Percentiles rank a stretch among this genome's conserved stretches.
Conservation (phyloP, 1,284 basidiomycete genomes). For the Kalmanozyma brasiliensis region DNA sequence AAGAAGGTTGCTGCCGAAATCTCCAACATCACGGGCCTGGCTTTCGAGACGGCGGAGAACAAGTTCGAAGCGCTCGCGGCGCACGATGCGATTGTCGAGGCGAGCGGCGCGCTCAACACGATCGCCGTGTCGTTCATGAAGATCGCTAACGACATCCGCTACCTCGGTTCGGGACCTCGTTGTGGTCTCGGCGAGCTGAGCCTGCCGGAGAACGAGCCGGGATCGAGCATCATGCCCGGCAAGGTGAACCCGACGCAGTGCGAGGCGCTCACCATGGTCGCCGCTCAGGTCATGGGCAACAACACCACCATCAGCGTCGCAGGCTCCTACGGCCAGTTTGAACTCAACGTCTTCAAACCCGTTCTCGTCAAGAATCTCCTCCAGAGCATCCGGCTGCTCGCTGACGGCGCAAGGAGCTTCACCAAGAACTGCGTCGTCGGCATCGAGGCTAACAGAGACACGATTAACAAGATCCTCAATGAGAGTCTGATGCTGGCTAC, state of each 20-base stretch:
- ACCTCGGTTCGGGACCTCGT: conserved; percentile 95
- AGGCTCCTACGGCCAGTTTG: conserved; percentile 95
- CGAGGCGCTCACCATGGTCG: conserved; percentile 96
- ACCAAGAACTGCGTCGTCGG: conserved; percentile 97
- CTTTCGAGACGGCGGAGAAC: conserved; percentile 97
- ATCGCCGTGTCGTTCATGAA: conserved; percentile 97
- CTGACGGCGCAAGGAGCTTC: conserved; percentile 84
- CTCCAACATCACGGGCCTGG: conserved; percentile 86
- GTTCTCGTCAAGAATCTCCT: conserved; percentile 98
- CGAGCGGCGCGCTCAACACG: conserved; percentile 94
- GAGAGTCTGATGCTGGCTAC: conserved; percentile 91
- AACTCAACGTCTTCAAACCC: conserved; percentile 99
- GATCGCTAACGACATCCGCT: conserved; percentile 99
- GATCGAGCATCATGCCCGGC: conserved; percentile 99
- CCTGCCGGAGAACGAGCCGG: conserved; percentile 98
- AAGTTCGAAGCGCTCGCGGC: conserved; percentile 99
- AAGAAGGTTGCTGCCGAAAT: conserved; percentile 92
- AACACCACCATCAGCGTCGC: conserved; percentile 92
- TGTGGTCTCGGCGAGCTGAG: conserved; percentile 95
- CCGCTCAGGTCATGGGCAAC: conserved; percentile 98
- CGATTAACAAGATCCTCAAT: conserved; percentile 87
- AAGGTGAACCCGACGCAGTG: conserved; percentile 99
- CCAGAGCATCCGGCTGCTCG: conserved; percentile 90
- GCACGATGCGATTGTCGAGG: conserved; percentile 97
- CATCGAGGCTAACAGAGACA: conserved; percentile 93